Conservation (phyloP, 108 stramenopile genomes). For the Hondaea fermentalgiana region DNA sequence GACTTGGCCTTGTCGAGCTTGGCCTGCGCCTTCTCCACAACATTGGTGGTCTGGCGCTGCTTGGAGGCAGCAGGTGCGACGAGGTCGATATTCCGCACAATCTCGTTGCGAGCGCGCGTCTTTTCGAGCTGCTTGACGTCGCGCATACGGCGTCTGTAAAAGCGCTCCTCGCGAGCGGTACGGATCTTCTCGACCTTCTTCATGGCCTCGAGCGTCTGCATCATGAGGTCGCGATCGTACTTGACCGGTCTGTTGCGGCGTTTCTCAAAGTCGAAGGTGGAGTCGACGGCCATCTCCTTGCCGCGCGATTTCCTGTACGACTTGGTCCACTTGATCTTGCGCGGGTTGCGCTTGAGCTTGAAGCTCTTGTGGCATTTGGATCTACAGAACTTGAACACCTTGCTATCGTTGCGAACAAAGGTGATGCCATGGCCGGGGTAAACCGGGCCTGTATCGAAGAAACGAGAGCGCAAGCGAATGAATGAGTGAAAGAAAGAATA, state of each 20-base stretch:
- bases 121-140: conserved; percentile 38
- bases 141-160: conserved; percentile 41
- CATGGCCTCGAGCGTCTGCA: conserved; percentile 93
- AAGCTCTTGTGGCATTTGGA: conserved; percentile 99
- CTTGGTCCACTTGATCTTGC: conserved; percentile 98
- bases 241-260: conserved; percentile 91
- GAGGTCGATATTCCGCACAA: conserved; percentile 38
- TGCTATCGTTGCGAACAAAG: conserved; percentile 97
- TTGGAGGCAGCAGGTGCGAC: conserved; percentile 44
- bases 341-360: conserved; percentile 95
- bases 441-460: conserved; percentile 63
- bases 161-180: conserved; percentile 39
- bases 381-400: conserved; percentile 95
- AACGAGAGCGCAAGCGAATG: too few relatives aligned
- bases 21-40: conserved; percentile 2
- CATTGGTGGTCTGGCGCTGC: conserved; percentile 38
- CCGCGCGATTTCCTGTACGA: conserved; percentile 84
- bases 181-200: conserved; percentile 80
- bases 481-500: too few relatives aligned
- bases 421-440: conserved; percentile 97
- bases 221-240: conserved; percentile 86
- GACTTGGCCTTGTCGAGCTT: conserved; percentile 15
- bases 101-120: conserved; percentile 37
- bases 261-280: conserved; percentile 98
- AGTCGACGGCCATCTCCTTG: conserved; percentile 52